A percentile compares a stretch with the other conserved stretches of the same genome.
phyloP scores from a whole-genome alignment of 345 rosid genomes.

The Populus deltoides region DNA sequence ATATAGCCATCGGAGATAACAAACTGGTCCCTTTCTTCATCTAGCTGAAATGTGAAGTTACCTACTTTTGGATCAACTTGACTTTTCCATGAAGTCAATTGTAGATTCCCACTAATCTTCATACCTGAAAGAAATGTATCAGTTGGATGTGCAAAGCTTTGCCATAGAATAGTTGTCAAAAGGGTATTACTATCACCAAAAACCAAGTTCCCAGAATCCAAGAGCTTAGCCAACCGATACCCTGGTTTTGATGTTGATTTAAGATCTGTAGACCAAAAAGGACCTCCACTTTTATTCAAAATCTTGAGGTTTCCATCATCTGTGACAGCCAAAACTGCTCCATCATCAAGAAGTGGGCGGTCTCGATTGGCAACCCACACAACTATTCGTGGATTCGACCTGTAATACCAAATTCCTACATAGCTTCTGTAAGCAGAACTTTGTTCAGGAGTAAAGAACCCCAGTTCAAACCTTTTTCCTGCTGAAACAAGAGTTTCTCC shows the following conservation, averaged over 20 bases:
- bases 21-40: constrained; percentile 24
- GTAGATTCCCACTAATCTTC: constrained; percentile 36
- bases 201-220: neutral
- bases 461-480: constrained; percentile 25
- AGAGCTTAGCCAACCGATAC: neutral
- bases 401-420: constrained; percentile 45
- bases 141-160: neutral
- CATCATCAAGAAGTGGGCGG: constrained; percentile 19
- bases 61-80: constrained; percentile 50
- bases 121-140: constrained; percentile 64
- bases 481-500: constrained; percentile 26
- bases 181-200: neutral
- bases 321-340: constrained; percentile 11
- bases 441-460: constrained; percentile 46
- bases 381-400: constrained; percentile 20
- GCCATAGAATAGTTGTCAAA: neutral
- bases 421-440: constrained; percentile 21
- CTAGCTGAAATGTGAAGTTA: constrained; percentile 42
- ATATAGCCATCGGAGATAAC: constrained; percentile 23
- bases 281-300: constrained; percentile 25
- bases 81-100: constrained; percentile 50
- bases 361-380: constrained; percentile 54
- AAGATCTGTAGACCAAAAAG: constrained; percentile 21
- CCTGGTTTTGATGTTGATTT: neutral
- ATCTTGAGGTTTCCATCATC: constrained; percentile 35